phyloP scores from a whole-genome alignment of 768 basidiomycete genomes.

The Tylopilus subfusipes region DNA sequence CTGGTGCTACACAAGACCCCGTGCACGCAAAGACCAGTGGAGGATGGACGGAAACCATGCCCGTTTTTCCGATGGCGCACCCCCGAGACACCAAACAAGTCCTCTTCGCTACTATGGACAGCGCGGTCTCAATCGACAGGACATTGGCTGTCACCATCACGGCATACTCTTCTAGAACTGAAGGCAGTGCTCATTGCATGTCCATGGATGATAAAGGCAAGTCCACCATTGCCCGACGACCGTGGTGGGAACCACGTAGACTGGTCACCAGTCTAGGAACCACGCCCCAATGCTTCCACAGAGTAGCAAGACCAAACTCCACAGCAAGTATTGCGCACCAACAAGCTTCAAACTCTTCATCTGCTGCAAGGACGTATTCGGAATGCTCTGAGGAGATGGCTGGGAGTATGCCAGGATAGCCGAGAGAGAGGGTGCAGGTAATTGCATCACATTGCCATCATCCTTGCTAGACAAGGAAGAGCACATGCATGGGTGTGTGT shows the following conservation, averaged over 20 bases:
- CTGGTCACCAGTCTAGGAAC: no score
- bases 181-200: neutral
- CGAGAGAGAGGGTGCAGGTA: slow-evolving; percentile 39
- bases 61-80: slow-evolving; percentile 44
- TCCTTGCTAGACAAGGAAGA: no score
- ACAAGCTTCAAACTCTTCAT: slow-evolving; percentile 42
- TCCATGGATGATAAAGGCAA: neutral
- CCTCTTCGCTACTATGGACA: slow-evolving; percentile 54
- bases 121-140: slow-evolving; percentile 52
- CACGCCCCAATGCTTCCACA: slow-evolving; percentile 73
- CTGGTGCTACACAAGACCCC: no score
- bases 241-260: slow-evolving; percentile 52
- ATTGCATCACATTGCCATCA: no score
- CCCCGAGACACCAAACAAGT: slow-evolving; percentile 52
- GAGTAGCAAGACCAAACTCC: slow-evolving; percentile 55
- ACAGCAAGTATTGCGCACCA: slow-evolving; percentile 59
- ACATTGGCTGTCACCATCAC: slow-evolving; percentile 64
- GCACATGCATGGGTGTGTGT: no score
- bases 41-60: slow-evolving; percentile 75
- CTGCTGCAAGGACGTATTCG: slow-evolving; percentile 18
- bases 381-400: slow-evolving; percentile 36
- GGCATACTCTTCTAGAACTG: slow-evolving; percentile 77
- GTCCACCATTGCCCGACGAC: slow-evolving; percentile 69
- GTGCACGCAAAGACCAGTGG: no score
- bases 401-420: slow-evolving; percentile 49